phyloP scores from a whole-genome alignment of 2,329 filamentous ascomycete genomes.

The Orbilia ellipsospora region DNA sequence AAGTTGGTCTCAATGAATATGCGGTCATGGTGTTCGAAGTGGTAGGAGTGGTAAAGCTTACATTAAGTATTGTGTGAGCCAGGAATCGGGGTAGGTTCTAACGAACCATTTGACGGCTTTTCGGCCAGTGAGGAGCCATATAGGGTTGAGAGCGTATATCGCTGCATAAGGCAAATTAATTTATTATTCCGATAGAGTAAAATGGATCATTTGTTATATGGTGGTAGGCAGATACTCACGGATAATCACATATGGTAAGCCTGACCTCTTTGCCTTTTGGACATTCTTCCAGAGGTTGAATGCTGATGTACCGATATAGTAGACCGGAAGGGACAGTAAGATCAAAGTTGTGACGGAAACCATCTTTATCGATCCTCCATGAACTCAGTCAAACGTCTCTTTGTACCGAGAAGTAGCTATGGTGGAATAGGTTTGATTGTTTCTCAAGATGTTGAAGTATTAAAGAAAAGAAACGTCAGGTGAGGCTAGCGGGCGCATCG shows the following conservation, averaged over 20 bases:
- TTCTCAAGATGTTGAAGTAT: no score
- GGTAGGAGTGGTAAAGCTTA: slow-evolving; percentile 14
- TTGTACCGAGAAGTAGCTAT: neutral
- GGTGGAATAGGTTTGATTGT: no score
- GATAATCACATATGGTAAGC: slow-evolving; percentile 58
- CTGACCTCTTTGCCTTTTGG: slow-evolving; percentile 57
- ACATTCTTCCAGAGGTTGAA: slow-evolving; percentile 56
- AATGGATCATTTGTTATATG: neutral
- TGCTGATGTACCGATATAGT: slow-evolving; percentile 57
- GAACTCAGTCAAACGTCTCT: neutral
- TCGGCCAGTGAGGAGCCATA: slow-evolving; percentile 52
- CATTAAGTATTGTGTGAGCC: slow-evolving; percentile 54
- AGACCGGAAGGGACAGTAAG: slow-evolving; percentile 33
- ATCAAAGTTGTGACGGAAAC: slow-evolving; percentile 29
- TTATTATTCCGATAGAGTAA: neutral
- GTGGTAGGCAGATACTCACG: slow-evolving; percentile 55
- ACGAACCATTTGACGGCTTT: slow-evolving; percentile 55
- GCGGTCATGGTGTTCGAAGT: no score
- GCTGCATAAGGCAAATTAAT: slow-evolving; percentile 12
- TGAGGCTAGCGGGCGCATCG: no score
- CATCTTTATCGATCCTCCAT: slow-evolving; percentile 7
- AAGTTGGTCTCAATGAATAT: no score
- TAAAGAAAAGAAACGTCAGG: no score
- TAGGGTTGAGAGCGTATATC: slow-evolving; percentile 25
- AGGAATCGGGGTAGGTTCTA: slow-evolving; percentile 45